These are phyloP conservation scores for Corrigiola litoralis DNA, from an alignment of 179 eudicot species.

Conservation along the genomic window DNA sequence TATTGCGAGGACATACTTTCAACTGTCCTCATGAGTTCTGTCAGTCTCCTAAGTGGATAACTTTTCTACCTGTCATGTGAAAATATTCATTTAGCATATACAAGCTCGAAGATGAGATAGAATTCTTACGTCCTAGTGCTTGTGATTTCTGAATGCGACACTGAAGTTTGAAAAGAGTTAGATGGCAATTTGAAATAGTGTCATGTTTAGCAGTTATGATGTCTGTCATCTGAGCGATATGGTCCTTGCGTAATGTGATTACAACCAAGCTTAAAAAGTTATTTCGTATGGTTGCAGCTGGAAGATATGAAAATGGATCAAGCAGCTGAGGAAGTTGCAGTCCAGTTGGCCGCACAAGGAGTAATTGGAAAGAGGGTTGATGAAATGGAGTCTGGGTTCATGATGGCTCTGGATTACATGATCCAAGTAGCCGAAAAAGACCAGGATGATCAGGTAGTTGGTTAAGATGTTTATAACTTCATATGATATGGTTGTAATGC, in stretches of 20 bases:
- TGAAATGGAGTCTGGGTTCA: slow-evolving; percentile 90
- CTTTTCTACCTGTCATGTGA: background rate
- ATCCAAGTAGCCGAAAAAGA: slow-evolving; percentile 77
- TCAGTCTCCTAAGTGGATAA: background rate
- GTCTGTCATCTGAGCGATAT: too few relatives aligned
- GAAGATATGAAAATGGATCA: slow-evolving; percentile 94
- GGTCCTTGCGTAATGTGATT: background rate
- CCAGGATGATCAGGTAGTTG: slow-evolving; percentile 67
- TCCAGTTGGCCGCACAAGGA: slow-evolving; percentile 90
- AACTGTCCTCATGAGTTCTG: too few relatives aligned
- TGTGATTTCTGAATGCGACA: too few relatives aligned
- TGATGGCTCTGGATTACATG: slow-evolving; percentile 99
- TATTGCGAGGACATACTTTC: too few relatives aligned
- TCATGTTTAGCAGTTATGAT: background rate
- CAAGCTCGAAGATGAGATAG: background rate
- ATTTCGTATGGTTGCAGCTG: slow-evolving; percentile 39
- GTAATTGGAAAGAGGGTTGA: slow-evolving; percentile 98
- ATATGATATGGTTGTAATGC: background rate
- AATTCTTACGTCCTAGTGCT: background rate
- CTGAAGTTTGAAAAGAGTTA: too few relatives aligned
- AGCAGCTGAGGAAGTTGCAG: slow-evolving; percentile 76
- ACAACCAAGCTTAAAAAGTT: background rate
- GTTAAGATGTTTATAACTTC: background rate
- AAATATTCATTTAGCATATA: background rate
- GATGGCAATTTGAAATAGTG: background rate